Evolutionary conservation across 2,329 filamentous ascomycete species (phyloP), one percentile per base, ranked within the genome.

Genomic region (Diaporthe capsici): DNA sequence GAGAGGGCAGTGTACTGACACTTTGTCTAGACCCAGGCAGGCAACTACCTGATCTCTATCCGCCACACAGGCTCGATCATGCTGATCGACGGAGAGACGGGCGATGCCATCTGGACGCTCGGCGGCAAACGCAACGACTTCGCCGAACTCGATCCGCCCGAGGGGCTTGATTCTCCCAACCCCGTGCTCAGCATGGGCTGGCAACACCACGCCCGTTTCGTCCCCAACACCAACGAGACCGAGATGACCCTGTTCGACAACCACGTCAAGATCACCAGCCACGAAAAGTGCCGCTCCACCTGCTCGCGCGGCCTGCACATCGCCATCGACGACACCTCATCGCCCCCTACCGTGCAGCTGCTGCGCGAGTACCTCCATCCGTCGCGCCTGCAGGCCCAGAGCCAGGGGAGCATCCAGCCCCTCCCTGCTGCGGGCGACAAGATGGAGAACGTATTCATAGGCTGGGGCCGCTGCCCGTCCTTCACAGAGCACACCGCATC

Each of bases 31-130:
- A 76, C 75, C 15, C 63, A 73, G 0, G 77, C 84, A 0, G 88
- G 88, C 7, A 87, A 91, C 79, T 92, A 90, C 72, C 81, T 91
- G 17, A 83, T 92, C 49, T 91, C 89, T 0, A 84, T 86, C 0
- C 87, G 89, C 2, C 85, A 90, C 78, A 83, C 85, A 68, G 85
- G 85, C 78, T 84, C 86, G 25, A 82, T 91, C 15, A 83, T 83
- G 44, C 86, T 85, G 70, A 85, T 92, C 78, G 86, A 87, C 75
- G 83, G 85, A n/a, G 82, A 82, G 9, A 85, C 86, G 3, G 89
- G 89, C 57, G 81, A 88, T 51, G 83, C 90, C 28, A 63, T 76
- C 22, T 91, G 90, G 90, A 86, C 85, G 51, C 82, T 91, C 6
- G 88, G 88, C 25, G 90, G 90, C 42, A 83, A 84, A 70, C 80